phyloP scores from a whole-genome alignment of 225 moss, liverwort and hornwort species.

The Marchantia polymorpha region DNA sequence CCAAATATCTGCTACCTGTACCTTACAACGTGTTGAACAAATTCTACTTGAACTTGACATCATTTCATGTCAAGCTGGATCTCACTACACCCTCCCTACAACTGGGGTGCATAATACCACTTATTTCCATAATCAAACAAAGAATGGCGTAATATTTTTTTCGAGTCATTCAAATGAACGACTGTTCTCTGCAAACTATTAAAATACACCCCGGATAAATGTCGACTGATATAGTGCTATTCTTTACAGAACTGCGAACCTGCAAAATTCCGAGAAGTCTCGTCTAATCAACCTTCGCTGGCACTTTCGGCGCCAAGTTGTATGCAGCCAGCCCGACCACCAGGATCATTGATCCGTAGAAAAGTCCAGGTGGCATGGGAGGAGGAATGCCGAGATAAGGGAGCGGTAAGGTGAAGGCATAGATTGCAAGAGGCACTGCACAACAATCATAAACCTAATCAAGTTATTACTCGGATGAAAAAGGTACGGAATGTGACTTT shows the following conservation, averaged over 20 bases:
- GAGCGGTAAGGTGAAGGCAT: slow-evolving; percentile 77
- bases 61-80: not conserved
- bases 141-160: not conserved
- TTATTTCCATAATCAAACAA: not conserved
- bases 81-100: not conserved
- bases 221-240: not conserved
- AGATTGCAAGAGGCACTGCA: slow-evolving; percentile 81
- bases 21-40: no score
- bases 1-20: not conserved
- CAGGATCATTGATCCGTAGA: slow-evolving; percentile 63
- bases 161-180: not conserved
- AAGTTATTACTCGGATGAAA: no score
- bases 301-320: slow-evolving; percentile 37
- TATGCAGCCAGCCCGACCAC: slow-evolving; percentile 66
- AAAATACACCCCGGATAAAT: not conserved
- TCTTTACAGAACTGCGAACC: not conserved
- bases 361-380: slow-evolving; percentile 60
- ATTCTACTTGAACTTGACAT: slow-evolving; percentile 1
- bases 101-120: not conserved
- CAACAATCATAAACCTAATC: not conserved
- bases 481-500: no score
- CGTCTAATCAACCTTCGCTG: slow-evolving; percentile 22
- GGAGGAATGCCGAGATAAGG: slow-evolving; percentile 75
- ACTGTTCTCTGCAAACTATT: not conserved
- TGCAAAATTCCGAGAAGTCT: not conserved